These are phyloP conservation scores for Lentinus brumalis DNA, from an alignment of 768 basidiomycete genomes.

Conservation along the genomic window DNA sequence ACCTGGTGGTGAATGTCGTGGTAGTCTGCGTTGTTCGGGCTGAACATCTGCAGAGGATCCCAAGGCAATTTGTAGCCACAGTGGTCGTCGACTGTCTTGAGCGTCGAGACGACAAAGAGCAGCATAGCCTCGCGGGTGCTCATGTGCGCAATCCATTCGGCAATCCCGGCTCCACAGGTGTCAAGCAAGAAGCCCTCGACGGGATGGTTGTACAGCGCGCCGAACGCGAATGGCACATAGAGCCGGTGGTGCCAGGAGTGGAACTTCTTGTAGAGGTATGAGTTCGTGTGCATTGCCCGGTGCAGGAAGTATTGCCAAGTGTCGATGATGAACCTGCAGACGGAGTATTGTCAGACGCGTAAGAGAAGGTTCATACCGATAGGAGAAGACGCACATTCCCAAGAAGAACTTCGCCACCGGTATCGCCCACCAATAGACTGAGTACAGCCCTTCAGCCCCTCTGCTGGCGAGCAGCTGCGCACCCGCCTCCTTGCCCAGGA, in stretches of 20 bases:
- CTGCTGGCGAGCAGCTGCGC: slow-evolving; percentile 37
- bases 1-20: slow-evolving; percentile 99
- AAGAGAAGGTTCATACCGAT: neutral
- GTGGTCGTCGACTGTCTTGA: slow-evolving; percentile 96
- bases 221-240: slow-evolving; percentile 96
- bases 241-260: slow-evolving; percentile 96
- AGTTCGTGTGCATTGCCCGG: slow-evolving; percentile 87
- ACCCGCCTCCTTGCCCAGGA: slow-evolving; percentile 45
- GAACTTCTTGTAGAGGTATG: slow-evolving; percentile 86
- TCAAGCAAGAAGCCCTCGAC: slow-evolving; percentile 93
- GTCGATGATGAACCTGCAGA: slow-evolving; percentile 83
- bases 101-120: slow-evolving; percentile 79
- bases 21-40: slow-evolving; percentile 91
- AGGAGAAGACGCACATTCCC: slow-evolving; percentile 72
- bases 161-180: slow-evolving; percentile 74
- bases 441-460: slow-evolving; percentile 52
- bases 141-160: slow-evolving; percentile 69
- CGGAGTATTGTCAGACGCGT: neutral
- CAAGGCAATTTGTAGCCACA: slow-evolving; percentile 89
- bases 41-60: slow-evolving; percentile 88
- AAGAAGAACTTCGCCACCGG: slow-evolving; percentile 71
- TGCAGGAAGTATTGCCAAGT: slow-evolving; percentile 99
- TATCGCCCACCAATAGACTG: slow-evolving; percentile 92
- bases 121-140: slow-evolving; percentile 81
- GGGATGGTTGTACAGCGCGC: slow-evolving; percentile 96